These are phyloP conservation scores for Pneumocystis wakefieldiae DNA, from an alignment of 1,139 yeast species.

Conservation along the genomic window DNA sequence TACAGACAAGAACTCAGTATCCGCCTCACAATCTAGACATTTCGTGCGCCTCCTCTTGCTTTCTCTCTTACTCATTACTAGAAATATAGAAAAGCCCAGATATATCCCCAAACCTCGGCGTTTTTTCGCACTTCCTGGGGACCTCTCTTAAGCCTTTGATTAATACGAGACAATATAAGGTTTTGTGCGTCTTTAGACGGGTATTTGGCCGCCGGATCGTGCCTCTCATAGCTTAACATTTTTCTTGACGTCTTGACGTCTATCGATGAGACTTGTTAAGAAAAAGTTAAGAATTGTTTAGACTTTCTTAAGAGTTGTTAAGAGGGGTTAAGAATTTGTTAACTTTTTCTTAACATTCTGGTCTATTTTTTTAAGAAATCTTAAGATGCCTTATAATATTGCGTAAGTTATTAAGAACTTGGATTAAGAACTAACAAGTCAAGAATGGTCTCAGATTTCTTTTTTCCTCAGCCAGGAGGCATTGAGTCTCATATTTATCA, in stretches of 20 bases:
- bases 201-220: not conserved
- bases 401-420: slow-evolving; percentile 26
- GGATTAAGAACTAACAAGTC: not conserved
- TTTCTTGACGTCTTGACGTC: not conserved
- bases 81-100: too few species aligned
- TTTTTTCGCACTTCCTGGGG: not conserved
- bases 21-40: not conserved
- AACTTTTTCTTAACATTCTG: too few species aligned
- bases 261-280: too few species aligned
- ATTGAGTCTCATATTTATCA: slow-evolving; percentile 92
- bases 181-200: not conserved
- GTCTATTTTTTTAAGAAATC: not conserved
- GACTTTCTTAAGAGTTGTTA: not conserved
- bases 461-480: slow-evolving; percentile 97
- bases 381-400: slow-evolving; percentile 27
- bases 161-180: not conserved
- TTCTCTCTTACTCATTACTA: not conserved
- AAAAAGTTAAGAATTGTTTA: too few species aligned
- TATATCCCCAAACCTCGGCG: not conserved
- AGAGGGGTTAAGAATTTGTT: too few species aligned
- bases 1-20: slow-evolving; percentile 42
- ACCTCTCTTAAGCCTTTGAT: not conserved
- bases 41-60: not conserved
- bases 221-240: not conserved
- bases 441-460: slow-evolving; percentile 90